Base-by-base conservation (phyloP, 176 grass and related monocot species). In the Carex cristatella region DNA sequence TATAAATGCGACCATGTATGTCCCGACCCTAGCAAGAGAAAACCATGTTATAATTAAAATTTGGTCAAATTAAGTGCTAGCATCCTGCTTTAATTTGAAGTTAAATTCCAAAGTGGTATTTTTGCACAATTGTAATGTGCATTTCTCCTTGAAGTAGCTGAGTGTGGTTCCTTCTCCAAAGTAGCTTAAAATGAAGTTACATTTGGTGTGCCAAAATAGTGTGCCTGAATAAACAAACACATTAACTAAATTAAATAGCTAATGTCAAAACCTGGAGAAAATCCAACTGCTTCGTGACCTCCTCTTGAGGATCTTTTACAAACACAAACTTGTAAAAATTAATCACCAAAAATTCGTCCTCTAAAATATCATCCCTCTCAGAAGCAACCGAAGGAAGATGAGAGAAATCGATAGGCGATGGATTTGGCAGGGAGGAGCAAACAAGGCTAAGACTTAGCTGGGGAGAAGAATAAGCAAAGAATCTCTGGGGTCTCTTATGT, bases 1-100 rank as follows among this genome's bases (percentile, higher is more conserved):
- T 86, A 82, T 98, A 98, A 84, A 98, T 98, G 48, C 95, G 95
- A 14, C 92, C 95, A 82, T 89, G 88, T 72, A 98, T 89, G 75
- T 98, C 80, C 35, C 74, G 85, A 71, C 80, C 95, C 95, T 98
- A 80, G 15, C 59, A 84, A 62, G 83, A 83, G 64, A 58, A 59
- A 74, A 58, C 10, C 65, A 78, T 64, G 37, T 18, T 78, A 79
- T 16, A 64, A 35, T 53, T 82, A 69, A 73, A 75, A 75, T 46
- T 51, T 49, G 14, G 42, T 28, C 42, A 23, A 27, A 51, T 48
- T 69, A 16, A 56, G 57, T 55, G 12, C 48, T 32, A 31, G 5
- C 48, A 77, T 33, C 15, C 46, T 77, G 48, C 73, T 56, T 75
- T 9, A 38, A 31, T 30, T 54, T 6, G 3, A 56, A 40, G 8